Evolutionary conservation across 768 basidiomycete species (phyloP).

Genomic region (Russula earlei): DNA sequence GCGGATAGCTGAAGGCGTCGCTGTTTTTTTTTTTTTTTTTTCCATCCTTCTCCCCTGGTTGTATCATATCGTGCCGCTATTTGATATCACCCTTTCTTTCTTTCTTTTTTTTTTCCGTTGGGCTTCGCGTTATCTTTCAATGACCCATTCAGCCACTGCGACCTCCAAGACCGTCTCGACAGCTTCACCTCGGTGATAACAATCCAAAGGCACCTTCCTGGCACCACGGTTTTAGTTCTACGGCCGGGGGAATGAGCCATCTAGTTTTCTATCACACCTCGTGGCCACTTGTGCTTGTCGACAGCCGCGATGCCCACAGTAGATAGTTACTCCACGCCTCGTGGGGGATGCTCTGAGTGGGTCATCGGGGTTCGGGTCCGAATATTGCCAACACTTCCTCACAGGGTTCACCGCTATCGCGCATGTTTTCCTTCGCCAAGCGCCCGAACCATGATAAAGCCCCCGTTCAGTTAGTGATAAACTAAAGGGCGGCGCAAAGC

Average conservation of each 20-base stretch:
- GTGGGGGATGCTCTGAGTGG: neutral
- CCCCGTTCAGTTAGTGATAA: neutral
- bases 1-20: conserved; percentile 19
- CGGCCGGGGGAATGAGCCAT: neutral
- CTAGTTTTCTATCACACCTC: neutral
- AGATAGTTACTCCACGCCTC: neutral
- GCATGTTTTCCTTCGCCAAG: neutral
- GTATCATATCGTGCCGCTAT: conserved; percentile 4
- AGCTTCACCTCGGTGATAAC: neutral
- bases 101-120: no score
- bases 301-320: neutral
- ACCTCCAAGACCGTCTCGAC: neutral
- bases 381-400: no score
- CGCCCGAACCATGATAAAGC: neutral
- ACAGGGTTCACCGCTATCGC: neutral
- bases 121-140: neutral
- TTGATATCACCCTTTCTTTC: neutral
- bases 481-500: neutral
- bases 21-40: neutral
- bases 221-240: neutral
- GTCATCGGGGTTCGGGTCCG: neutral
- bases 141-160: neutral
- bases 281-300: neutral
- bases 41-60: neutral
- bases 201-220: neutral